Evolutionary conservation across 306 rosid genomes (phyloP).

Genomic region (Fragaria vesca): DNA sequence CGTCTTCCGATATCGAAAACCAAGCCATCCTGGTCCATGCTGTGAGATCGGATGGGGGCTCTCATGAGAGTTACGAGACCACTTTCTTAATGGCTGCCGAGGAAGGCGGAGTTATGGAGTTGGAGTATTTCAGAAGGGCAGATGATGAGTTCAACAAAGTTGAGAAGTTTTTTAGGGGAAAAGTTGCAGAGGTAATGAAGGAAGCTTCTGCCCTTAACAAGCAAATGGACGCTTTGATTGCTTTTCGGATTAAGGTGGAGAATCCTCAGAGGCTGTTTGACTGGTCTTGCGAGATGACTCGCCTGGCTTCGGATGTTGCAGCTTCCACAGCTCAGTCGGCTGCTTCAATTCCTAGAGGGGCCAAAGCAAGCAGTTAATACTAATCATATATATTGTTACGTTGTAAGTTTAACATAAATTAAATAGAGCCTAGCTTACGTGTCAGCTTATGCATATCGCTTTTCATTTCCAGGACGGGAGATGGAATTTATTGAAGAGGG

Average conservation of each 20-base stretch:
- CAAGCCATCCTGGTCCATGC: constrained; percentile 54
- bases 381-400: too few species aligned
- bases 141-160: constrained; percentile 71
- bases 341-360: constrained; percentile 46
- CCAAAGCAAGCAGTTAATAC: constrained; percentile 27
- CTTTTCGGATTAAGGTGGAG: constrained; percentile 65
- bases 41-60: constrained; percentile 14
- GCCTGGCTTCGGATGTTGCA: constrained; percentile 52
- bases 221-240: constrained; percentile 75
- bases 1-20: constrained; percentile 43
- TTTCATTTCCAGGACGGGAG: constrained; percentile 34
- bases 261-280: constrained; percentile 37
- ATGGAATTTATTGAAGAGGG: constrained; percentile 54
- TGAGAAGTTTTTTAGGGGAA: constrained; percentile 40
- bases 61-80: constrained; percentile 37
- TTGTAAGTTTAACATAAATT: too few species aligned
- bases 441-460: not conserved
- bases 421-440: not conserved
- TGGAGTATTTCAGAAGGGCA: constrained; percentile 46
- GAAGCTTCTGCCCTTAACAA: constrained; percentile 57
- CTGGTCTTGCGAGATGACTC: constrained; percentile 45
- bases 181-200: constrained; percentile 56
- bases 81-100: constrained; percentile 52
- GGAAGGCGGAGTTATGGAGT: constrained; percentile 62
- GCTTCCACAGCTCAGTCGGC: constrained; percentile 44